These are phyloP conservation scores for Starmera stellimalicola DNA, from an alignment of 1,139 yeast species.

Conservation along the genomic window DNA sequence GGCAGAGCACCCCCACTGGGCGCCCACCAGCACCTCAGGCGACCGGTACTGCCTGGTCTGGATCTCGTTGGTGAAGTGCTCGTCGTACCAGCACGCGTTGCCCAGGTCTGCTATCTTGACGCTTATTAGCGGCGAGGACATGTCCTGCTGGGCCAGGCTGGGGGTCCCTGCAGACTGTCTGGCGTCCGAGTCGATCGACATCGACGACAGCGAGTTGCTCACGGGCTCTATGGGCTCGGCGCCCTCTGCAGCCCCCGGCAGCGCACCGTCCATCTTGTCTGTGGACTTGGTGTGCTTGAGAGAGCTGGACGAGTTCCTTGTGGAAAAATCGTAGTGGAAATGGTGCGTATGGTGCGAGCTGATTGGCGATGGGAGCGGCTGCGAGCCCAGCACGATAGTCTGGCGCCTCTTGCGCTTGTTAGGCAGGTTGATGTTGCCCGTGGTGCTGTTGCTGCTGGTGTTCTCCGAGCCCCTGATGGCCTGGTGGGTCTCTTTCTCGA, in stretches of 20 bases:
- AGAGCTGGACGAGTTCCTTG: too few relatives aligned
- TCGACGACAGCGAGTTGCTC: slow-evolving; percentile 19
- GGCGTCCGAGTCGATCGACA: slow-evolving; percentile 18
- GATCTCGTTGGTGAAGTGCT: slow-evolving; percentile 62
- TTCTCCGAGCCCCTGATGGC: slow-evolving; percentile 26
- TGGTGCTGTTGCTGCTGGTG: slow-evolving; percentile 12
- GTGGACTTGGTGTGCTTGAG: too few relatives aligned
- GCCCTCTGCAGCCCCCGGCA: too few relatives aligned
- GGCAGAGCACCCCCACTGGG: slow-evolving; percentile 66
- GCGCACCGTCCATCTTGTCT: too few relatives aligned
- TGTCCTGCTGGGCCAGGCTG: slow-evolving; percentile 8
- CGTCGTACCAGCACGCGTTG: slow-evolving; percentile 59
- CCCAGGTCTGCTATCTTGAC: slow-evolving; percentile 72
- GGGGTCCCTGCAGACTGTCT: not conserved
- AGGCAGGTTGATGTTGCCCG: slow-evolving; percentile 13
- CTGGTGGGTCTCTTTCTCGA: slow-evolving; percentile 35
- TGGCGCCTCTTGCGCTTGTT: slow-evolving; percentile 58
- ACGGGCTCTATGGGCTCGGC: too few relatives aligned
- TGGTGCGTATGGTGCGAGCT: slow-evolving; percentile 28
- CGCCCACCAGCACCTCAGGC: slow-evolving; percentile 55
- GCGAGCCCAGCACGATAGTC: slow-evolving; percentile 77
- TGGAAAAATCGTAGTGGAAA: too few relatives aligned
- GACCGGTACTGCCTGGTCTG: slow-evolving; percentile 72
- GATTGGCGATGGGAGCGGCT: slow-evolving; percentile 76
- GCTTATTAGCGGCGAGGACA: slow-evolving; percentile 25